These are phyloP conservation scores for Isochrysis galbana DNA, from an alignment of 78 protist genomes.

Conservation along the genomic window DNA sequence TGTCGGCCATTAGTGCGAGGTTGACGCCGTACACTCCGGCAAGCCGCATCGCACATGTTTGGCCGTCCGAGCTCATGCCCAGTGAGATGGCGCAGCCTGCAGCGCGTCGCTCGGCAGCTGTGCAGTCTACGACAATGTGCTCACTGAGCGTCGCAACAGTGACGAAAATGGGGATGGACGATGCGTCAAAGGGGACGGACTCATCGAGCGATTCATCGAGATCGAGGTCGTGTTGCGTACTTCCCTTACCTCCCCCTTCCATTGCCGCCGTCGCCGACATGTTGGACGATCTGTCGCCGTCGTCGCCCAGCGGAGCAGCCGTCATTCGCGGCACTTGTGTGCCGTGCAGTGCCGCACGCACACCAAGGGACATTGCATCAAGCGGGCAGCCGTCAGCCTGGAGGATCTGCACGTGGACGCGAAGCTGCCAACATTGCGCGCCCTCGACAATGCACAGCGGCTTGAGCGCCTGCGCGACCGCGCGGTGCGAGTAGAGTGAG, in stretches of 20 bases:
- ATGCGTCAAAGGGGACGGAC: neutral
- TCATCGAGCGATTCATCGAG: conserved; percentile 14
- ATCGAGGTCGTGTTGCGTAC: neutral
- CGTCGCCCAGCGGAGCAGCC: neutral
- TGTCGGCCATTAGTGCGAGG: neutral
- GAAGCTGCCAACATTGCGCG: neutral
- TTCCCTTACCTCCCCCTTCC: no score
- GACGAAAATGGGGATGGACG: neutral
- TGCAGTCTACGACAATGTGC: neutral
- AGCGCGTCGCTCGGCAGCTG: neutral
- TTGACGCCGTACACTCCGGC: neutral
- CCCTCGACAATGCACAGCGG: neutral
- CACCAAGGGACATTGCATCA: neutral
- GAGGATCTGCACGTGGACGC: neutral
- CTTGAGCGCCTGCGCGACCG: neutral
- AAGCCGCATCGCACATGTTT: neutral
- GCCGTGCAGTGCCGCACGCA: neutral
- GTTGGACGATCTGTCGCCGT: neutral
- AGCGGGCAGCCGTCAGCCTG: neutral
- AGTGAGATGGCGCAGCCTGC: conserved; percentile 1
- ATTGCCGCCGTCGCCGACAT: neutral
- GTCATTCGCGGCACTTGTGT: neutral
- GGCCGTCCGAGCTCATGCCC: neutral
- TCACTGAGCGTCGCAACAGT: neutral
- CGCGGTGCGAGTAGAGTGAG: neutral